Percentiles rank a stretch among this genome's conserved stretches.
These are phyloP conservation scores for Aspergillus uvarum DNA, from an alignment of 2,329 filamentous ascomycete species.

Conservation along the genomic window DNA sequence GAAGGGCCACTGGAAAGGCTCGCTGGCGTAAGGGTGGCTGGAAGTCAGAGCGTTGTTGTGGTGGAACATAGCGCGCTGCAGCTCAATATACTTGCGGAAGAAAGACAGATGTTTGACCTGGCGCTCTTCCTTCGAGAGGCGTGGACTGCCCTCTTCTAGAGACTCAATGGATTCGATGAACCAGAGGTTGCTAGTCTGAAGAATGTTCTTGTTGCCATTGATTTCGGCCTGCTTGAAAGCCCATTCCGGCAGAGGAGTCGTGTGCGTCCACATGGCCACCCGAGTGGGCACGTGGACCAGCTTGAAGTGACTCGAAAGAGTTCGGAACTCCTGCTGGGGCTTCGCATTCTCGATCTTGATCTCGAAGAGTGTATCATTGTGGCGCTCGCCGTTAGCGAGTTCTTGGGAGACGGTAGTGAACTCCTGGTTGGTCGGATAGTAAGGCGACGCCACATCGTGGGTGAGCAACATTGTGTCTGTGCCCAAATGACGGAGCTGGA, in stretches of 20 bases:
- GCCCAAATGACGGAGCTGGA: slow-evolving; percentile 81
- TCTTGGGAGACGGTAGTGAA: slow-evolving; percentile 80
- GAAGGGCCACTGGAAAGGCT: slow-evolving; percentile 97
- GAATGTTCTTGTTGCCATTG: slow-evolving; percentile 96
- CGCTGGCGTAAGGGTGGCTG: slow-evolving; percentile 92
- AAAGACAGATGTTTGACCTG: slow-evolving; percentile 84
- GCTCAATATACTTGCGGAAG: slow-evolving; percentile 90
- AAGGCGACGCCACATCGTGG: slow-evolving; percentile 95
- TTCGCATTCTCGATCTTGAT: slow-evolving; percentile 87
- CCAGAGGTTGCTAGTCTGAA: slow-evolving; percentile 91
- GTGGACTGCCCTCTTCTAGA: slow-evolving; percentile 67
- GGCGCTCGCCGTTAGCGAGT: slow-evolving; percentile 69
- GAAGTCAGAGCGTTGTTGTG: slow-evolving; percentile 98
- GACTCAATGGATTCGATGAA: slow-evolving; percentile 88
- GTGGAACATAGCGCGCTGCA: slow-evolving; percentile 98
- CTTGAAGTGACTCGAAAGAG: slow-evolving; percentile 90
- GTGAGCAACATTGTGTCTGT: slow-evolving; percentile 86
- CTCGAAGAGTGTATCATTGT: slow-evolving; percentile 91
- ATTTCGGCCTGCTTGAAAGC: slow-evolving; percentile 96
- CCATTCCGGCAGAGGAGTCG: slow-evolving; percentile 94
- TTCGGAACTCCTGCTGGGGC: slow-evolving; percentile 78
- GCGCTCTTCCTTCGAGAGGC: slow-evolving; percentile 71
- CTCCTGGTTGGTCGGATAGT: slow-evolving; percentile 96
- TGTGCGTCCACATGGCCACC: slow-evolving; percentile 99
- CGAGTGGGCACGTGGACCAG: slow-evolving; percentile 91